These are phyloP conservation scores for Mycothermus thermophilus DNA, from an alignment of 495 filamentous ascomycete species.

Conservation along the genomic window DNA sequence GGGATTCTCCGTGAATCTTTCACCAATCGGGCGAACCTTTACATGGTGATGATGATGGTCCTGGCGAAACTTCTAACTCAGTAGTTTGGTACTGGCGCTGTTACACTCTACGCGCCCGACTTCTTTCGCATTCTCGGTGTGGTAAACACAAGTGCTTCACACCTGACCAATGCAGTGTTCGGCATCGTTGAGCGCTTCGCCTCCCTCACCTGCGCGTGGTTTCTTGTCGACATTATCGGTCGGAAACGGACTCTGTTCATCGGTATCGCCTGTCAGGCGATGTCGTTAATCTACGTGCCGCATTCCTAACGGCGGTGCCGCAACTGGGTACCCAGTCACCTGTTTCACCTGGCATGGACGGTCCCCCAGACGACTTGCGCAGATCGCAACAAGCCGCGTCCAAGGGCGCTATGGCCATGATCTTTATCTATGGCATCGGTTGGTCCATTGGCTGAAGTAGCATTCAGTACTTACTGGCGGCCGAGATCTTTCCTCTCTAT, in stretches of 20 bases:
- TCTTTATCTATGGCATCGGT: slow-evolving; percentile 50
- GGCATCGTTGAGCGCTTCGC: slow-evolving; percentile 56
- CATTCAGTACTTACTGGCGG: slow-evolving; percentile 63
- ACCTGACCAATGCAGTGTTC: slow-evolving; percentile 56
- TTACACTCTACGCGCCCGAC: slow-evolving; percentile 53
- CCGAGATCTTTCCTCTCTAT: slow-evolving; percentile 57
- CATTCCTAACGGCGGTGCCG: slow-evolving; percentile 45
- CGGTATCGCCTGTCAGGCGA: slow-evolving; percentile 48
- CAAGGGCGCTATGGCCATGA: slow-evolving; percentile 48
- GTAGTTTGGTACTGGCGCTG: slow-evolving; percentile 56
- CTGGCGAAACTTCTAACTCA: slow-evolving; percentile 49
- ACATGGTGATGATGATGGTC: slow-evolving; percentile 45
- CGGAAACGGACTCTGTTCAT: slow-evolving; percentile 53
- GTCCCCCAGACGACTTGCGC: slow-evolving; percentile 8
- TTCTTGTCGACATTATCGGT: slow-evolving; percentile 62
- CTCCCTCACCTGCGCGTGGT: slow-evolving; percentile 49
- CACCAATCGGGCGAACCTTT: slow-evolving; percentile 44
- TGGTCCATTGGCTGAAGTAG: slow-evolving; percentile 67
- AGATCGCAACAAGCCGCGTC: slow-evolving; percentile 24
- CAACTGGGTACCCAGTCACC: slow-evolving; percentile 22
- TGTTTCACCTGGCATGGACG: not conserved
- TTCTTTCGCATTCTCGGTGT: slow-evolving; percentile 53
- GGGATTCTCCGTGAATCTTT: slow-evolving; percentile 49
- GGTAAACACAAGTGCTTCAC: slow-evolving; percentile 44
- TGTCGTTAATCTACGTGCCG: slow-evolving; percentile 58